These are phyloP conservation scores for Entomortierella parvispora DNA, from an alignment of 192 early-diverging fungal genomes.

Conservation along the genomic window DNA sequence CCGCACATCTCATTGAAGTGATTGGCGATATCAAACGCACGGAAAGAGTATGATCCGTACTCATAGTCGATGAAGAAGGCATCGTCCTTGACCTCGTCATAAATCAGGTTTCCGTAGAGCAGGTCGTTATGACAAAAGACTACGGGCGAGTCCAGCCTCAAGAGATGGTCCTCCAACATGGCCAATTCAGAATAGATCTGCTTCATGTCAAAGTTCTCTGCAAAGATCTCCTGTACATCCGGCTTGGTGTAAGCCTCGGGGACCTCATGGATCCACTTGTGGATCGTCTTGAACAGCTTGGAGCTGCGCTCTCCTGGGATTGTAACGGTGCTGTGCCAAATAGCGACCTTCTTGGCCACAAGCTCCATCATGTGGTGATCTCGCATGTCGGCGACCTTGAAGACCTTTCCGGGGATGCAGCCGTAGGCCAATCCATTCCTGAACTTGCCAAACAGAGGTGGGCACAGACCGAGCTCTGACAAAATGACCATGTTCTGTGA, in stretches of 20 bases:
- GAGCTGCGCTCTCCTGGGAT: conserved; percentile 53
- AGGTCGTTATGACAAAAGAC: conserved; percentile 96
- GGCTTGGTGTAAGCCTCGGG: conserved; percentile 66
- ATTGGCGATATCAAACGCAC: conserved; percentile 96
- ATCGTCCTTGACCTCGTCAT: conserved; percentile 63
- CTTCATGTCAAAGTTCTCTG: conserved; percentile 58
- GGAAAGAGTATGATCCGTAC: conserved; percentile 84
- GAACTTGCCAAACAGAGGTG: conserved; percentile 86
- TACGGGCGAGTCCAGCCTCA: conserved; percentile 74
- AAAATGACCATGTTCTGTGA: conserved; percentile 83
- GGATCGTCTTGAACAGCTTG: conserved; percentile 75
- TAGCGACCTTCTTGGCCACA: conserved; percentile 80
- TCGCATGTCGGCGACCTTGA: conserved; percentile 79
- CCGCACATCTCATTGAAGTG: conserved; percentile 92
- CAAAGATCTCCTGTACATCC: conserved; percentile 66
- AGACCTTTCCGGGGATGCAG: conserved; percentile 78
- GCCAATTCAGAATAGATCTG: conserved; percentile 55
- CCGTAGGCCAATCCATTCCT: conserved; percentile 95
- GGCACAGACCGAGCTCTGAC: conserved; percentile 74
- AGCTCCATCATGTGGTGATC: conserved; percentile 75
- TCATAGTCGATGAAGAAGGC: conserved; percentile 95
- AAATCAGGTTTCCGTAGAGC: conserved; percentile 91
- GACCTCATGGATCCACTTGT: conserved; percentile 77
- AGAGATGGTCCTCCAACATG: conserved; percentile 64
- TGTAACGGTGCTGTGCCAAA: conserved; percentile 74